Percentiles rank a stretch among this genome's conserved stretches.
Evolutionary conservation across 805 yeast species (phyloP).

Genomic region (Torulaspora delbrueckii): DNA sequence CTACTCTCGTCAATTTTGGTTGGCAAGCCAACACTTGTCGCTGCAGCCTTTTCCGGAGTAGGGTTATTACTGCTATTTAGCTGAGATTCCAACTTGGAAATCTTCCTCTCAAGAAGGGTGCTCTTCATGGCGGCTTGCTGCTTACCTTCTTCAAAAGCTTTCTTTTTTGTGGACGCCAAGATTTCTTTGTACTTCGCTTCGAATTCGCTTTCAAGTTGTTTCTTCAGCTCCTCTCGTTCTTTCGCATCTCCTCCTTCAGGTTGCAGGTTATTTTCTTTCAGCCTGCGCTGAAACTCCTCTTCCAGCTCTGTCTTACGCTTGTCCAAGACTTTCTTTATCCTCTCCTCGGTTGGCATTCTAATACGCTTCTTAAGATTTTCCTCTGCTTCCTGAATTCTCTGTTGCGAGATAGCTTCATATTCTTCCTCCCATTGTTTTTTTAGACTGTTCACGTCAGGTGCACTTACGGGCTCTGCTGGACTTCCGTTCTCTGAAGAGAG

Average conservation of each 20-base stretch:
- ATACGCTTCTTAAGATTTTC: constrained; percentile 47
- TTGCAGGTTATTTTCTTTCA: constrained; percentile 13
- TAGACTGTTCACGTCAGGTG: constrained; percentile 16
- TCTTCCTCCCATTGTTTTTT: constrained; percentile 38
- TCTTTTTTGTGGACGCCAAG: constrained; percentile 20
- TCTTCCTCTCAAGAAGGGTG: constrained; percentile 29
- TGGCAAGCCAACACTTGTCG: constrained; percentile 1
- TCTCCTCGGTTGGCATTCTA: constrained; percentile 45
- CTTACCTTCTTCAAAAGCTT: constrained; percentile 33
- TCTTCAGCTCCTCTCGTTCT: constrained; percentile 5
- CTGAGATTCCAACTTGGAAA: constrained; percentile 30
- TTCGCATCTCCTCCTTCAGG: background rate
- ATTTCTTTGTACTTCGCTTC: constrained; percentile 19
- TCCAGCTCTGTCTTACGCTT: constrained; percentile 33
- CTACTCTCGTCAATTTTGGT: constrained; percentile 13
- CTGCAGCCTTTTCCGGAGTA: background rate
- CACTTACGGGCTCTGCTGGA: background rate
- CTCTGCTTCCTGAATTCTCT: constrained; percentile 39
- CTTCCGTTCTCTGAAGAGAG: constrained; percentile 6
- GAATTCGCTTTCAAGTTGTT: constrained; percentile 22
- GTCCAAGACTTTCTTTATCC: constrained; percentile 53
- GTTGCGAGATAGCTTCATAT: constrained; percentile 27
- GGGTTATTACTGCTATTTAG: constrained; percentile 2
- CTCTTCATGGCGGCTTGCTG: constrained; percentile 33
- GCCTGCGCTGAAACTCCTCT: constrained; percentile 21